Base-by-base conservation (phyloP, 805 yeast species). In the Grigorovia jiainica region DNA sequence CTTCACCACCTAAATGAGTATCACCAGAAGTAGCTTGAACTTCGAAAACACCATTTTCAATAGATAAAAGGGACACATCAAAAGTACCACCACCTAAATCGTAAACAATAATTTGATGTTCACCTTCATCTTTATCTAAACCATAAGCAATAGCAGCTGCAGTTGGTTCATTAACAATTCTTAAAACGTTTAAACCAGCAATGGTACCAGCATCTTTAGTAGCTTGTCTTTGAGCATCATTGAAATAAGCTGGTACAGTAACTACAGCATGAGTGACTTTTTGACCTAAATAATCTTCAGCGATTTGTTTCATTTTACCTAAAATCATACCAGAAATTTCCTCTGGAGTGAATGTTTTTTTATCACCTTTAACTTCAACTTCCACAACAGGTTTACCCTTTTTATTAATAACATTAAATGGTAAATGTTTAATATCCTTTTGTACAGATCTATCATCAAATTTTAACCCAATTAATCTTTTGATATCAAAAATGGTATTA, bases 81-180 rank as follows among this genome's bases (percentile, higher is more conserved):
- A 86, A 87, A 52, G 97, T 87, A 75, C 97, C 97, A 68, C 97
- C 97, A 76, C 97, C 97, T 57, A 87, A 76, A 68, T 87, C 97
- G 65, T 85, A 87, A 43, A 87, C 94, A 60, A 87, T 78, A 52
- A 87, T 86, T 67, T 87, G 89, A 58, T 83, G 84, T 68, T 87
- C 97, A 50, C 76, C 82, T 31, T 79, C 81, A 47, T 78, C 73
- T 63, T 81, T 79, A 65, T 86, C 95, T 54, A 89, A 73, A 62
- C 97, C 97, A 68, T 87, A 87, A 50, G 97, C 97, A 67, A 87
- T 86, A 43, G 97, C 97, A 53, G 97, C 97, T 37, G 97, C 97
- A 46, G 97, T 87, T 57, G 95, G 95, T 73, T 85, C 95, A 64
- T 85, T 85, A 48, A 85, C 90, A 55, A 85, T 85, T 74, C 95